A percentile compares a stretch with the other conserved stretches of the same genome.
These are phyloP conservation scores for Talaromyces albobiverticillius DNA, from an alignment of 2,329 filamentous ascomycete species.

Conservation along the genomic window DNA sequence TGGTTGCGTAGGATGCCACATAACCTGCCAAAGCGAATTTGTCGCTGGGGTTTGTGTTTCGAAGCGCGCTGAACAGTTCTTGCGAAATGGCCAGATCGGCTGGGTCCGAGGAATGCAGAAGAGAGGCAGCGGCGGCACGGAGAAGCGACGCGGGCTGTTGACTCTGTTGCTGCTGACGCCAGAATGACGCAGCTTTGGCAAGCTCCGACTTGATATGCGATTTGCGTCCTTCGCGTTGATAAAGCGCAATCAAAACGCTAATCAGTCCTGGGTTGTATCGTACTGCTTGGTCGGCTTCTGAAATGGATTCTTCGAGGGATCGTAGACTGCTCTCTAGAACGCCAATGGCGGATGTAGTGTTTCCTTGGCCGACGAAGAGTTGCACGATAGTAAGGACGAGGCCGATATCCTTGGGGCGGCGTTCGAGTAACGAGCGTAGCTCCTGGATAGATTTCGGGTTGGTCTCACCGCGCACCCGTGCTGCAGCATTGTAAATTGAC, in stretches of 20 bases:
- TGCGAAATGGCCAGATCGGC: constrained; percentile 69
- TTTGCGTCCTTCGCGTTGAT: constrained; percentile 71
- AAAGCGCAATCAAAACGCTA: constrained; percentile 74
- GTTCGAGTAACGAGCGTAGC: constrained; percentile 67
- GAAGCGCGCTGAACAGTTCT: constrained; percentile 73
- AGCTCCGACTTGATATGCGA: constrained; percentile 70
- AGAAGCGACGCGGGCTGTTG: constrained; percentile 64
- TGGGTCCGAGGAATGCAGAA: constrained; percentile 70
- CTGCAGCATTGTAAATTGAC: constrained; percentile 70
- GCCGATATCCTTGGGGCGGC: constrained; percentile 75
- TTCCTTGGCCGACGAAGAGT: constrained; percentile 70
- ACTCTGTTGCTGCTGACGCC: constrained; percentile 54
- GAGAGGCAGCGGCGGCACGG: constrained; percentile 75
- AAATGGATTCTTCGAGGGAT: constrained; percentile 62
- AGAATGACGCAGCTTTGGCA: constrained; percentile 75
- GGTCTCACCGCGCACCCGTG: constrained; percentile 57
- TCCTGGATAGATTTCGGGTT: constrained; percentile 68
- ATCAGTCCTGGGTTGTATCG: constrained; percentile 83
- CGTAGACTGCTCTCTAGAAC: constrained; percentile 73
- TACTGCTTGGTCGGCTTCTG: constrained; percentile 60
- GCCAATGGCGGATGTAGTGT: constrained; percentile 69
- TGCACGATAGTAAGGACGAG: constrained; percentile 77
- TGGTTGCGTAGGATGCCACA: constrained; percentile 73
- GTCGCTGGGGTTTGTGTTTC: constrained; percentile 62
- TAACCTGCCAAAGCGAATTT: constrained; percentile 73